Conservation (phyloP, 164 flowering plant species). For the Litsea cubeba region DNA sequence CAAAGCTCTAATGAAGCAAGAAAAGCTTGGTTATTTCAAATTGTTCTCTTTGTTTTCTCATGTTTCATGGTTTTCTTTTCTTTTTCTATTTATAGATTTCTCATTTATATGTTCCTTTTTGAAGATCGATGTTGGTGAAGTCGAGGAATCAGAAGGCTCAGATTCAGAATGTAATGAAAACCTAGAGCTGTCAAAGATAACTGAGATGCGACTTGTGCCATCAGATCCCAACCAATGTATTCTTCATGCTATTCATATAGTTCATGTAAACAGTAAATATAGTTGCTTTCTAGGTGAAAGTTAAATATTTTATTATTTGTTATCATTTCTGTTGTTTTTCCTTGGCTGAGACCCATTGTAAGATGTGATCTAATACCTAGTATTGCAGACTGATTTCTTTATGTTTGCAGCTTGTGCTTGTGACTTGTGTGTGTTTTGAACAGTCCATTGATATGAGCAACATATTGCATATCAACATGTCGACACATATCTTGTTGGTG, state of each 20-base stretch:
- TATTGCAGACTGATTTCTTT: neutral
- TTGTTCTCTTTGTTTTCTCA: neutral
- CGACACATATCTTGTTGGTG: no score
- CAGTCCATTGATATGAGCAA: no score
- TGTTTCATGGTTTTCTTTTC: neutral
- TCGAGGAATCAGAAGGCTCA: slow-evolving; percentile 54
- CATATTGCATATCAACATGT: no score
- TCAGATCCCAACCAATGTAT: slow-evolving; percentile 77
- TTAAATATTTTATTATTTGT: neutral
- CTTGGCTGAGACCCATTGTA: neutral
- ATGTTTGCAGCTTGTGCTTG: neutral
- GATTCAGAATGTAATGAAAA: slow-evolving; percentile 51
- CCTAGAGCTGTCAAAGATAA: slow-evolving; percentile 54
- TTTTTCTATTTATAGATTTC: neutral
- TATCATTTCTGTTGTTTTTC: neutral
- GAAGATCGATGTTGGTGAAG: slow-evolving; percentile 68
- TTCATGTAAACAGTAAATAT: neutral
- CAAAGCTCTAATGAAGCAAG: neutral
- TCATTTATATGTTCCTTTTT: slow-evolving; percentile 9
- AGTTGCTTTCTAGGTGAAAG: neutral
- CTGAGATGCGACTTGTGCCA: slow-evolving; percentile 94
- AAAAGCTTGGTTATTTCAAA: neutral
- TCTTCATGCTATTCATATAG: neutral
- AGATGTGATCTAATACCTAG: neutral
- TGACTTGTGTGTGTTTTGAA: neutral